Percentiles rank a stretch among this genome's conserved stretches.
phyloP scores from a whole-genome alignment of 139 green algal species.

The Picochlorum sp. region DNA sequence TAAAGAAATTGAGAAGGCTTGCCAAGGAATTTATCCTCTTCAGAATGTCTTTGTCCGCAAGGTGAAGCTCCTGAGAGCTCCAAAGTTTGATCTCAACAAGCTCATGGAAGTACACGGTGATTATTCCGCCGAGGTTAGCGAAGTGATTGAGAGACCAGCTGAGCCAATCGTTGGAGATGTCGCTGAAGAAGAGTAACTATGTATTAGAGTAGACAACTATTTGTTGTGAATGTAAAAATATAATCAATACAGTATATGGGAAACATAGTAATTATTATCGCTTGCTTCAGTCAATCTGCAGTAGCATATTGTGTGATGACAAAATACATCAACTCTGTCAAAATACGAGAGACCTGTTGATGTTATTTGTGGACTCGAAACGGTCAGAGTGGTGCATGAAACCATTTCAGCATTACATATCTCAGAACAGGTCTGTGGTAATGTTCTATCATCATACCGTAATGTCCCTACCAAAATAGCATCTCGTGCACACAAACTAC shows the following conservation, averaged over 20 bases:
- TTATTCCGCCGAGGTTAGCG: conserved; percentile 61
- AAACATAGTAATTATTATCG: too few relatives aligned
- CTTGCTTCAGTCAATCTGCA: too few relatives aligned
- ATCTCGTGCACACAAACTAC: not conserved
- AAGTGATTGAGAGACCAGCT: conserved; percentile 32
- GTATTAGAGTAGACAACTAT: not conserved
- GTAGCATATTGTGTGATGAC: too few relatives aligned
- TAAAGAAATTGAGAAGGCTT: conserved; percentile 97
- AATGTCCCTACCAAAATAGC: not conserved
- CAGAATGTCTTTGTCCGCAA: conserved; percentile 96
- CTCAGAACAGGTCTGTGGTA: conserved; percentile 51
- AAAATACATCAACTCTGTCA: not conserved
- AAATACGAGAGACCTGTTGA: not conserved
- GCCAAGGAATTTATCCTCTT: conserved; percentile 82
- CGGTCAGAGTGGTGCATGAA: conserved; percentile 42
- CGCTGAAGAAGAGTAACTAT: conserved; percentile 13
- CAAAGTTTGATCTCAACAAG: conserved; percentile 97
- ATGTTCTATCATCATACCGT: conserved; percentile 30
- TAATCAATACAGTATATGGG: too few relatives aligned
- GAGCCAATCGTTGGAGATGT: conserved; percentile 23
- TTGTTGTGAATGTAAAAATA: too few relatives aligned
- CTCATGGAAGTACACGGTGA: conserved; percentile 98
- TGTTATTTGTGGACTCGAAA: not conserved
- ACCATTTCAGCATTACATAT: conserved; percentile 10
- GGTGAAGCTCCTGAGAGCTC: conserved; percentile 96